Conservation (phyloP, 345 rosid genomes). For the Ceriops zippeliana region DNA sequence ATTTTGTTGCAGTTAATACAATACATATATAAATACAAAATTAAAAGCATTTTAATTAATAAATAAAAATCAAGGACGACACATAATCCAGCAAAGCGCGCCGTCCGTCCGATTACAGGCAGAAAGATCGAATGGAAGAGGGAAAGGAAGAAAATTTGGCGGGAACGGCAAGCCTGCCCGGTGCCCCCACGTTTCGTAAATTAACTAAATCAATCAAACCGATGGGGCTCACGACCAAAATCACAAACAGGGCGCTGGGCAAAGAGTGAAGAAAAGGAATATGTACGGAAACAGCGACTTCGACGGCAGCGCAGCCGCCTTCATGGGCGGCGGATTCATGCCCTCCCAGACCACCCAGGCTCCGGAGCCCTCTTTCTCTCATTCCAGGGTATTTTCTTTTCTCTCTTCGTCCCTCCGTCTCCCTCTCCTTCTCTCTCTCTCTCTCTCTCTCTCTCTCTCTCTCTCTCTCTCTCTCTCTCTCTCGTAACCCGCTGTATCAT, state of each 20-base stretch:
- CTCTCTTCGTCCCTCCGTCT: not conserved
- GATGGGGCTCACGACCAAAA: not conserved
- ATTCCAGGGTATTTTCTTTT: constrained; percentile 43
- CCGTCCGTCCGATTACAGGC: too few relatives aligned
- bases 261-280: not conserved
- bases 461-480: not conserved
- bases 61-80: too few relatives aligned
- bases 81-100: too few relatives aligned
- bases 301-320: constrained; percentile 65
- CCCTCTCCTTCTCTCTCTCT: not conserved
- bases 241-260: not conserved
- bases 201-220: not conserved
- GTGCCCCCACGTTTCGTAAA: not conserved
- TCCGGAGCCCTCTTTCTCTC: constrained; percentile 39
- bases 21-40: too few relatives aligned
- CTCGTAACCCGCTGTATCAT: not conserved
- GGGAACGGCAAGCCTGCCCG: not conserved
- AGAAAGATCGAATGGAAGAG: too few relatives aligned
- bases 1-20: too few relatives aligned
- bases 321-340: constrained; percentile 84
- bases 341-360: not conserved
- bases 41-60: too few relatives aligned
- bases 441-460: not conserved
- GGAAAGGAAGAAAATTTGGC: constrained; percentile 2
- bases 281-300: constrained; percentile 62